These are phyloP conservation scores for Eremothecium cymbalariae DNA, from an alignment of 1,139 yeast genomes.

Conservation along the genomic window DNA sequence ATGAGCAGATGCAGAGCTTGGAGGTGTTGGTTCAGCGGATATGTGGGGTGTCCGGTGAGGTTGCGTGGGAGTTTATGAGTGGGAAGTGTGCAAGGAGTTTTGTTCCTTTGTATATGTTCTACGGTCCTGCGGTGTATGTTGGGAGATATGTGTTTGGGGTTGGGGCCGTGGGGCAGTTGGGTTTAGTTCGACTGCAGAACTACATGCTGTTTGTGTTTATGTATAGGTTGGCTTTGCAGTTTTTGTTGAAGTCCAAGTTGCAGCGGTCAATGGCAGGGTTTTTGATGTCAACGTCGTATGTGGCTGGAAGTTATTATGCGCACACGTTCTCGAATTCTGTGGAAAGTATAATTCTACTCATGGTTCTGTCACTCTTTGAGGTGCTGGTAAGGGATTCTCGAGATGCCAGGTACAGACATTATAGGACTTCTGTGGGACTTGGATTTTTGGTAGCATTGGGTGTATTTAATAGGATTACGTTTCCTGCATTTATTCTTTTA, in stretches of 20 bases:
- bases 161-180: slow-evolving; percentile 44
- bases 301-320: slow-evolving; percentile 71
- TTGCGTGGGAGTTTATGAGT: slow-evolving; percentile 80
- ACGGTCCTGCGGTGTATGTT: slow-evolving; percentile 51
- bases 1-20: slow-evolving; percentile 88
- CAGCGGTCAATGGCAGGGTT: slow-evolving; percentile 58
- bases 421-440: slow-evolving; percentile 32
- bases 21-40: slow-evolving; percentile 49
- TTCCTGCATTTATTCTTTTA: slow-evolving; percentile 59
- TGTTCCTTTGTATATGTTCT: slow-evolving; percentile 57
- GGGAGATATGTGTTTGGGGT: slow-evolving; percentile 15
- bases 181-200: slow-evolving; percentile 49
- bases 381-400: slow-evolving; percentile 10
- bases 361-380: slow-evolving; percentile 40
- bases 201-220: slow-evolving; percentile 38
- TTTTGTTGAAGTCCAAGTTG: slow-evolving; percentile 48
- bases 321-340: slow-evolving; percentile 84
- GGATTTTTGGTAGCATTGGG: slow-evolving; percentile 62
- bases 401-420: slow-evolving; percentile 6
- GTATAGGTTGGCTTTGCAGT: slow-evolving; percentile 30
- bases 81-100: slow-evolving; percentile 62
- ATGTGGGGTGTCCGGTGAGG: slow-evolving; percentile 43
- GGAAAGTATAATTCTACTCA: slow-evolving; percentile 63
- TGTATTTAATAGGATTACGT: slow-evolving; percentile 75
- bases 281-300: slow-evolving; percentile 67